These are phyloP conservation scores for Phytophthora fragariaefolia DNA, from an alignment of 352 stramenopile species.

Conservation along the genomic window DNA sequence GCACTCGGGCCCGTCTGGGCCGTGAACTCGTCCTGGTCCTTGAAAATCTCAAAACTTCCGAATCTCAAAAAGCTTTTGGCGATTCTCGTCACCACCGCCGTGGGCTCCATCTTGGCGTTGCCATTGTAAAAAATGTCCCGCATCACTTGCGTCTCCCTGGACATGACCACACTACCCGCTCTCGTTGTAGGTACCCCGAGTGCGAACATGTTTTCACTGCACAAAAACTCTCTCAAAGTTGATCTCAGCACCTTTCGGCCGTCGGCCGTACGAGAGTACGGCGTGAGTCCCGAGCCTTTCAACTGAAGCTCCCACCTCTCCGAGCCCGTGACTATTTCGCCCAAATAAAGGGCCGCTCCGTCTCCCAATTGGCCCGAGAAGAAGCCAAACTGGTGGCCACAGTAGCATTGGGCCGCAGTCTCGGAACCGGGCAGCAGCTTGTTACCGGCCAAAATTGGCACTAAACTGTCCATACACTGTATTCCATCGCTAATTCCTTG, in stretches of 20 bases:
- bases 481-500: constrained; percentile 26
- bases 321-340: constrained; percentile 69
- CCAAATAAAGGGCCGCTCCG: constrained; percentile 90
- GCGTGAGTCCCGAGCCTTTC: constrained; percentile 96
- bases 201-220: constrained; percentile 96
- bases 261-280: constrained; percentile 95
- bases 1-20: constrained; percentile 75
- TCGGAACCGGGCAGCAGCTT: constrained; percentile 73
- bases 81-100: constrained; percentile 89
- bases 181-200: constrained; percentile 95
- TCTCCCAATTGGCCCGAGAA: constrained; percentile 93
- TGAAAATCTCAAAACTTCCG: constrained; percentile 97
- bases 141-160: constrained; percentile 69
- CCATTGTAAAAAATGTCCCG: constrained; percentile 92
- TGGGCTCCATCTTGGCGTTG: constrained; percentile 82
- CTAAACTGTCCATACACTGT: constrained; percentile 49
- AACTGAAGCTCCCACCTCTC: constrained; percentile 95
- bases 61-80: constrained; percentile 95
- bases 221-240: constrained; percentile 97
- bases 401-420: constrained; percentile 91
- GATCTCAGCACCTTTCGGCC: constrained; percentile 93
- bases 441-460: constrained; percentile 78
- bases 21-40: constrained; percentile 67
- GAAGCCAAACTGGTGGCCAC: constrained; percentile 92
- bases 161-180: constrained; percentile 83